Base-by-base conservation (phyloP, 257 asterid genomes). In the Capsicum baccatum region DNA sequence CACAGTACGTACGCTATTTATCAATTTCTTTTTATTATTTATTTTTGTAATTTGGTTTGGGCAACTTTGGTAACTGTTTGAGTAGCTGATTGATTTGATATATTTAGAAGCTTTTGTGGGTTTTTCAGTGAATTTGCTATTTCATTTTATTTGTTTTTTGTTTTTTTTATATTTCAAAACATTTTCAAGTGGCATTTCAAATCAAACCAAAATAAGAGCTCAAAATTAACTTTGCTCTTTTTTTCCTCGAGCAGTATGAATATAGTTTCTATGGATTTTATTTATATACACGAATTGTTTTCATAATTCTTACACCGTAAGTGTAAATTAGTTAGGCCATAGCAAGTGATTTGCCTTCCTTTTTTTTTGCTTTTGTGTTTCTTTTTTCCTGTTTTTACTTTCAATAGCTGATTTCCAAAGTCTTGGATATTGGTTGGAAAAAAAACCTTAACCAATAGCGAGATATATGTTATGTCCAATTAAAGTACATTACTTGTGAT, bases 1-100 rank as follows among this genome's bases (percentile, higher is more conserved):
- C 76, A 86, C 86, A 56, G 98, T 95, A 84, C 87, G 94, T 84
- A n/a, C 70, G 47, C 48, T 33, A 60, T 12, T 79, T n/a, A 17
- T 35, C 35, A 79, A 8, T 52, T 2, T 47, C 2, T 16, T 19
- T 4, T 3, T 8, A 8, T 19, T 0, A 39, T 39, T 39, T 39
- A 26, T n/a, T 69, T 69, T 71, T 47, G 58, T 39, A 10, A 71
- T 73, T 73, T 73, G 59, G 48, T 48, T 48, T 67, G 21, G 3
- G 21, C 76, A 67, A 37, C 59, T 12, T 13, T 55, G 59, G 17
- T 55, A 12, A 14, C 76, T 68, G 76, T 26, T 26, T 26, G 33
- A 26, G 33, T 68, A 68, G 52, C 12, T 68, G 21, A 35, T 68
- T 16, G 76, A 14, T 68, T 48, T 8, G 10, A 48, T 48, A 48